These are phyloP conservation scores for Lepiota brunneoincarnata DNA, from an alignment of 768 basidiomycete species.

Conservation along the genomic window DNA sequence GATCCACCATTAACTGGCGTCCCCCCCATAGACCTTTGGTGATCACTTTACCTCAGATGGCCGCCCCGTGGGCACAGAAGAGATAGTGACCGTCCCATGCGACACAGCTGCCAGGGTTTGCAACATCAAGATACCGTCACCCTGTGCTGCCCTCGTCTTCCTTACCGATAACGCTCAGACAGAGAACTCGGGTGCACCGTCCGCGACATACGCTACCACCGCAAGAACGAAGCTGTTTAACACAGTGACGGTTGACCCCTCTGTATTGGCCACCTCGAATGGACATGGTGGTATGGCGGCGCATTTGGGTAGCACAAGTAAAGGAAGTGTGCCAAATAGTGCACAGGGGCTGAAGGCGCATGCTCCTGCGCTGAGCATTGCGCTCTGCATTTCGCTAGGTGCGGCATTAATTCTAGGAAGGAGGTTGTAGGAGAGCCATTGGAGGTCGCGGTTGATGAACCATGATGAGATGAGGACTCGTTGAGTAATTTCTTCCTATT, in stretches of 20 bases:
- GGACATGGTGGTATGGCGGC: slow-evolving; percentile 34
- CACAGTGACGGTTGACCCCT: slow-evolving; percentile 52
- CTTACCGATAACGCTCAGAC: slow-evolving; percentile 39
- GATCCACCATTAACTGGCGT: too few species aligned
- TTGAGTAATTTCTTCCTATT: too few species aligned
- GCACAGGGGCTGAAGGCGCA: slow-evolving; percentile 4
- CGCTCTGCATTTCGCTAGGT: slow-evolving; percentile 1
- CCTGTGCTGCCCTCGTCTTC: slow-evolving; percentile 71
- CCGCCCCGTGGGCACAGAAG: slow-evolving; percentile 46
- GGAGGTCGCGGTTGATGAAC: neutral
- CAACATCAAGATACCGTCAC: slow-evolving; percentile 61
- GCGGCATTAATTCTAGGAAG: neutral
- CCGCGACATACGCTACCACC: slow-evolving; percentile 51
- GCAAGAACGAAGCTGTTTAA: slow-evolving; percentile 46
- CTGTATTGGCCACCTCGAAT: slow-evolving; percentile 63
- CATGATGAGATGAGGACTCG: neutral
- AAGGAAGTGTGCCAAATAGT: slow-evolving; percentile 24
- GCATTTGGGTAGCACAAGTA: slow-evolving; percentile 37
- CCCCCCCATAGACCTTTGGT: slow-evolving; percentile 48
- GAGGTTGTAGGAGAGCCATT: neutral
- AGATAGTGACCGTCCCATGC: slow-evolving; percentile 56
- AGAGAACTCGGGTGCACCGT: slow-evolving; percentile 28
- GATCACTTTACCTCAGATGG: slow-evolving; percentile 64
- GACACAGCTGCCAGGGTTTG: slow-evolving; percentile 50
- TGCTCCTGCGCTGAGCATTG: neutral